Evolutionary conservation across 2,329 filamentous ascomycete genomes (phyloP).

Genomic region (Alternaria infectoria): DNA sequence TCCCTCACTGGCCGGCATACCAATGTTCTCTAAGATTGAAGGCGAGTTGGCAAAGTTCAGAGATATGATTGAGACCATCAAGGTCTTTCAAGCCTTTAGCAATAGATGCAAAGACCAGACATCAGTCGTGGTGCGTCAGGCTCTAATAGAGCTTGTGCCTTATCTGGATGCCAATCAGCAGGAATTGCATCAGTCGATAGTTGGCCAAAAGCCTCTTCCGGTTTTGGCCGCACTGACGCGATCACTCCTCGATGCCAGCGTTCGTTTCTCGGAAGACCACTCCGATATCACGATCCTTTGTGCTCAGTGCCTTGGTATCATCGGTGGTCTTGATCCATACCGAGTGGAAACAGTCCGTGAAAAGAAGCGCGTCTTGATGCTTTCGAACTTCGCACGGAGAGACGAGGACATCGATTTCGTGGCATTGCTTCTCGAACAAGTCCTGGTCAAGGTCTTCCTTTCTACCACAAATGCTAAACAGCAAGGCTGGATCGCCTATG

Average conservation of each 20-base stretch:
- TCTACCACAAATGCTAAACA: constrained; percentile 86
- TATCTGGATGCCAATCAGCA: constrained; percentile 77
- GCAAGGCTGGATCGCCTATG: constrained; percentile 91
- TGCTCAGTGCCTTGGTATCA: constrained; percentile 81
- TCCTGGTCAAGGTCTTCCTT: constrained; percentile 88
- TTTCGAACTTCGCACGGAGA: constrained; percentile 81
- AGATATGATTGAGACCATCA: constrained; percentile 67
- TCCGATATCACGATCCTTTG: constrained; percentile 73
- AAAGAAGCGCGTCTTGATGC: constrained; percentile 81
- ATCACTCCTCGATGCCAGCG: constrained; percentile 81
- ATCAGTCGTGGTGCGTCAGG: constrained; percentile 80
- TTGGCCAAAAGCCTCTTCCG: constrained; percentile 82
- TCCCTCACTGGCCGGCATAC: constrained; percentile 76
- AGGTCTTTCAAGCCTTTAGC: constrained; percentile 73
- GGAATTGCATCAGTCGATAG: constrained; percentile 77
- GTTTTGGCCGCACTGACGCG: constrained; percentile 75
- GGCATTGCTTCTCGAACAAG: constrained; percentile 81
- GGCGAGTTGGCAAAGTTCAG: constrained; percentile 69
- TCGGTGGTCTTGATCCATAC: constrained; percentile 92
- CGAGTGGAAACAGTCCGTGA: constrained; percentile 80
- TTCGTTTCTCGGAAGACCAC: constrained; percentile 75
- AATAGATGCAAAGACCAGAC: constrained; percentile 82
- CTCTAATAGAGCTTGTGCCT: constrained; percentile 75
- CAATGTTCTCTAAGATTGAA: constrained; percentile 72
- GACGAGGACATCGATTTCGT: constrained; percentile 86